Base-by-base conservation (phyloP, 192 early-diverging fungal genomes). In the Rhizoclosmatium globosum region DNA sequence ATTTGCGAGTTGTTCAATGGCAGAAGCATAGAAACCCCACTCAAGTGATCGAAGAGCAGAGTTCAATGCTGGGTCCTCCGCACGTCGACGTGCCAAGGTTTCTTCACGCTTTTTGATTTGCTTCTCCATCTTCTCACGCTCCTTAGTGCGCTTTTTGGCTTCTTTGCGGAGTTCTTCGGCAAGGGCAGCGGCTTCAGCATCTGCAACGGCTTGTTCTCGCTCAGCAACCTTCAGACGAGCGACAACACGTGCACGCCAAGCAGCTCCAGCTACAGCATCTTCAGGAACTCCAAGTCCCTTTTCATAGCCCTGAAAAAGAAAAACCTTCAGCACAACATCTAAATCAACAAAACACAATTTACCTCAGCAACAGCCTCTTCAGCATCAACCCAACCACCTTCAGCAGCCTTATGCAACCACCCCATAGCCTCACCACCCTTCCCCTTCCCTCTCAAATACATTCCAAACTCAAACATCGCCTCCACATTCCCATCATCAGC, bases 401-500 rank as follows among this genome's bases (percentile, higher is more conserved):
- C 78, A 2, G 78, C 78, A 44, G 70, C 71, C 23, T 56, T 48
- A 62, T 79, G 78, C 69, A 79, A 58, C 78, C 78, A 79, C 0
- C 44, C 64, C 78, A 79, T 79, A 13, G 78, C 78, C 57, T 79
- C 70, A n/a, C 38, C 68, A 42, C 78, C 78, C 62, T 79, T 79
- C 3, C 61, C 61, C 38, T 62, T 64, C 21, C 64, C 70, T 21
- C 78, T 41, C 60, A 79, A 50, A 60, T 72, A 79, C 78, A 79
- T 64, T 2, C 78, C 78, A 79, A 79, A 79, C 61, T 79, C 78
- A 50, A 48, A 71, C 61, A 64, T 66, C 3, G 78, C 78, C 60
- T 71, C 69, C 11, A 70, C 50, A 61, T 74, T 77, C 7, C 70
- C 70, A n/a, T 39, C 11, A 79, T 79, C 78, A 9, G 78, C 78